Base-by-base conservation (phyloP, 1,284 basidiomycete genomes). In the Malassezia yamatoensis region DNA sequence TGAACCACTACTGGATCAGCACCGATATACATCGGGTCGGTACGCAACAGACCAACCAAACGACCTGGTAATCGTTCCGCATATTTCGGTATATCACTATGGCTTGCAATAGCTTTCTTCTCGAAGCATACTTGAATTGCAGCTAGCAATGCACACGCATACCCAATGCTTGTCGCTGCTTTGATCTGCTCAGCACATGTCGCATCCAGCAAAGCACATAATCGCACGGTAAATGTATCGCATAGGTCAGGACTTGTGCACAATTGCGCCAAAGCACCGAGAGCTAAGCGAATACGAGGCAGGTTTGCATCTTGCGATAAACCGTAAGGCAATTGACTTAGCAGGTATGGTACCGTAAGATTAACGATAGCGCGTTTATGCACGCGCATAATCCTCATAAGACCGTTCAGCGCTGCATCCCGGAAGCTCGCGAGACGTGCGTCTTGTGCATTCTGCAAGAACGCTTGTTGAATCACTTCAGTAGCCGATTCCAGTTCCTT, bases 401-500 rank as follows among this genome's bases (percentile, higher is more conserved):
- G 54, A 13, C 62, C 64, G 36, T 56, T 57, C 48, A 63, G 57
- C 1, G 63, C 58, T 11, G 52, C 55, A 12, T 60, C 58, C 18
- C 46, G 51, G 32, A 61, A 38, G 41, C 10, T 10, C 1, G 39
- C 39, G 13, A 41, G 16, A 41, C 67, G 63, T 15, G 60, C 54
- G 32, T 66, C 68, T 2, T 64, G 64, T 6, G 66, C 50, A 21
- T 51, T 51, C 18, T 56, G 58, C 33, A 72, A 65, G n/a, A 71
- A 45, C 24, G 66, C 60, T 3, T 64, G 84, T 65, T 87, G 84
- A 33, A 87, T 79, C 51, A 82, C 83, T 54, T 85, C 83, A 1
- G 91, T 85, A 41, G 90, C 78, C 69, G 85, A 89, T 11, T 83
- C 82, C 3, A 88, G 75, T 72, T 96, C 91, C 32, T 84, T 81